Evolutionary conservation across 495 filamentous ascomycete genomes (phyloP).

Genomic region (Daldinia loculata): DNA sequence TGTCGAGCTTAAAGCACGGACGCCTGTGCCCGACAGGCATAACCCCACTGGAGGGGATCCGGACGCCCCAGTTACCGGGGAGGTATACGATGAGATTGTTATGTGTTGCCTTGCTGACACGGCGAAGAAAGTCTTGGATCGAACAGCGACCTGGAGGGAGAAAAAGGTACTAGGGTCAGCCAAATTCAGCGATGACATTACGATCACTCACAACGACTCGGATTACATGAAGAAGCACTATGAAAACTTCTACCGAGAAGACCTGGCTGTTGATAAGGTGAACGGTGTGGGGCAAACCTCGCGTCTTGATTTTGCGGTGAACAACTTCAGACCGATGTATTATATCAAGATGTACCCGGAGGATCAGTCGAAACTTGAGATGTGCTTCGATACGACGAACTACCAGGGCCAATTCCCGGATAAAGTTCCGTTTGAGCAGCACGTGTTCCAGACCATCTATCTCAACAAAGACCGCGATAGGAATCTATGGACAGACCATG

Average conservation of each 20-base stretch:
- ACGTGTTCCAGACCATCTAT: slow-evolving; percentile 87
- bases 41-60: slow-evolving; percentile 51
- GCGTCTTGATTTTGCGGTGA: slow-evolving; percentile 44
- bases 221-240: slow-evolving; percentile 79
- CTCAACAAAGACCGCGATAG: slow-evolving; percentile 71
- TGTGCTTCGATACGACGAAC: slow-evolving; percentile 86
- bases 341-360: slow-evolving; percentile 73
- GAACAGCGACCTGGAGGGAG: slow-evolving; percentile 70
- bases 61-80: slow-evolving; percentile 46
- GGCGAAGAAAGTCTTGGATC: slow-evolving; percentile 69
- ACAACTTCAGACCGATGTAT: slow-evolving; percentile 81
- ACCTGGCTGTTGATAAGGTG: slow-evolving; percentile 42
- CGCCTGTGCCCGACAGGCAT: slow-evolving; percentile 43
- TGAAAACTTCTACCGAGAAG: slow-evolving; percentile 69
- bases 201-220: slow-evolving; percentile 81
- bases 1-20: slow-evolving; percentile 49
- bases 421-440: slow-evolving; percentile 57
- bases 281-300: slow-evolving; percentile 45
- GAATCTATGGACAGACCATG: slow-evolving; percentile 72
- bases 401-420: slow-evolving; percentile 81
- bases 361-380: slow-evolving; percentile 77
- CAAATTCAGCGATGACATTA: slow-evolving; percentile 85
- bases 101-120: slow-evolving; percentile 81
- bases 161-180: slow-evolving; percentile 73
- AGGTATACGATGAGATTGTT: slow-evolving; percentile 75